Evolutionary conservation across 257 asterid species (phyloP), one percentile per base, ranked within the genome.

Genomic region (Misopates orontium): DNA sequence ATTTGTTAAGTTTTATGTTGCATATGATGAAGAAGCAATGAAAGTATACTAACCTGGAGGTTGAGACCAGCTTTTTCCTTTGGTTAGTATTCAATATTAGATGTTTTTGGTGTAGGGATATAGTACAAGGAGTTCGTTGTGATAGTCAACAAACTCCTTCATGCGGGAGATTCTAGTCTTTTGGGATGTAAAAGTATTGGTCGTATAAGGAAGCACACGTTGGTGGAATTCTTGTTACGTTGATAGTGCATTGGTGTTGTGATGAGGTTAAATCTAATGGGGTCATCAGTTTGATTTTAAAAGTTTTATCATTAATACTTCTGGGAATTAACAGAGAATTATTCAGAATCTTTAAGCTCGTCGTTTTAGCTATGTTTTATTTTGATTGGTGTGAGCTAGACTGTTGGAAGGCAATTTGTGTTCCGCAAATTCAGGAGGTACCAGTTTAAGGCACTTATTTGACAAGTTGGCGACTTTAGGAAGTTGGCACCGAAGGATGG

Each of bases 21-120:
- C n/a, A n/a, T n/a, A 62, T 65, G 56, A 11, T 54, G 23, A 18
- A 68, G 71, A 49, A 41, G 56, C 47, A 23, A n/a, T n/a, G n/a
- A n/a, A n/a, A n/a, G n/a, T n/a, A n/a, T n/a, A n/a, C n/a, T n/a
- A n/a, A n/a, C n/a, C n/a, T n/a, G n/a, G n/a, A 25, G 28, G 16
- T 17, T 57, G 6, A 23, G 23, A 40, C 44, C 24, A 10, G 15
- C 22, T 2, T 48, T 47, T 42, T 22, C 21, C 53, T 20, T 42
- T 54, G 12, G 42, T 60, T 54, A n/a, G 4, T 19, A 36, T 61
- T 12, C 54, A 14, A 16, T 40, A 20, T 22, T 40, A 64, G 64
- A 74, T 56, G 16, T 51, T 23, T 54, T 31, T 54, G 25, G 52
- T 36, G 71, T 55, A 16, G 24, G 53, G 24, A 51, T 41, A 55